phyloP scores from a whole-genome alignment of 768 basidiomycete genomes.

The Chalciporus pseudorubinellus region DNA sequence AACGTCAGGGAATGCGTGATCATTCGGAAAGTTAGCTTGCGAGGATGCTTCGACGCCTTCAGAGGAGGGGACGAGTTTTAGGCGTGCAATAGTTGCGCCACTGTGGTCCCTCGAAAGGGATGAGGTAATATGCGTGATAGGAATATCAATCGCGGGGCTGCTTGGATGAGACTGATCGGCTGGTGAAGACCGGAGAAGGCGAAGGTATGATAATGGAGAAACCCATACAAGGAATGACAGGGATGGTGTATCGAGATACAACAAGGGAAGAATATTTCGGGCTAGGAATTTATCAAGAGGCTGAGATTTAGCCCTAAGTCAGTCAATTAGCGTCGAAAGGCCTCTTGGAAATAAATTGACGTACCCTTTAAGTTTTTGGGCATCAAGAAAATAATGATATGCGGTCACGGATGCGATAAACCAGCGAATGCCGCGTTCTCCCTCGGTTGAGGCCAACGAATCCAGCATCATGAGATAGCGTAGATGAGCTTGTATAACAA shows the following conservation, averaged over 20 bases:
- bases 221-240: conserved; percentile 71
- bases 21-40: conserved; percentile 20
- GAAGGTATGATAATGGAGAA: conserved; percentile 68
- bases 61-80: conserved; percentile 38
- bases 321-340: neutral
- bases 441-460: conserved; percentile 52
- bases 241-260: conserved; percentile 65
- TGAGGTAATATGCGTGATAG: conserved; percentile 46
- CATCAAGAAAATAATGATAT: conserved; percentile 17
- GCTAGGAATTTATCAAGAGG: conserved; percentile 68
- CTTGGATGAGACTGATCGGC: conserved; percentile 11
- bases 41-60: conserved; percentile 15
- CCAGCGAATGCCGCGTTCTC: conserved; percentile 69
- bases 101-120: conserved; percentile 39
- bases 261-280: conserved; percentile 59
- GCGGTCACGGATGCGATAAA: conserved; percentile 49
- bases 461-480: conserved; percentile 74
- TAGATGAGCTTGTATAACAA: conserved; percentile 52
- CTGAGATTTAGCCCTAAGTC: conserved; percentile 38
- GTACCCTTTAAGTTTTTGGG: conserved; percentile 18
- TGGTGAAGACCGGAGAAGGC: conserved; percentile 45
- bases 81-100: conserved; percentile 57
- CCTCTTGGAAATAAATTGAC: conserved; percentile 3
- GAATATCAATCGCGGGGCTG: conserved; percentile 43
- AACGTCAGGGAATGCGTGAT: conserved; percentile 23